A percentile compares a stretch with the other conserved stretches of the same genome.
Evolutionary conservation across 257 asterid species (phyloP).

Genomic region (Jacaranda copaia): DNA sequence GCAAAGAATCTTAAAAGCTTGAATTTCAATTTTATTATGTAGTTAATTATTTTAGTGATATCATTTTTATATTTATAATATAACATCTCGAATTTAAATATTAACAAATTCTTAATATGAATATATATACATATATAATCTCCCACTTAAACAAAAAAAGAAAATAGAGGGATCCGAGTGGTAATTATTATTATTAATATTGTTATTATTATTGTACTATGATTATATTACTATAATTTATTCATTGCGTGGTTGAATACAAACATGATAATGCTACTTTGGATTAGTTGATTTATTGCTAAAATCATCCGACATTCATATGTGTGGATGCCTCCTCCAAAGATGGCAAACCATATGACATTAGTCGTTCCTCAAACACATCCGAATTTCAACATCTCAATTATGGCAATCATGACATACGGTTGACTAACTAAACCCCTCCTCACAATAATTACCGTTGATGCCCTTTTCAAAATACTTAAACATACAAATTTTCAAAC

Average conservation of each 20-base stretch:
- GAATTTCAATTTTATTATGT: no score
- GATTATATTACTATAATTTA: no score
- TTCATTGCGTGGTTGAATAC: neutral
- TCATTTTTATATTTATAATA: no score
- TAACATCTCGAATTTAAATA: no score
- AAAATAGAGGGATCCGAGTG: no score
- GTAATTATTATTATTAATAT: no score
- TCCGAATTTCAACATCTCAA: slow-evolving; percentile 19
- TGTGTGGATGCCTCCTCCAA: slow-evolving; percentile 15
- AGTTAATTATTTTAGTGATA: no score
- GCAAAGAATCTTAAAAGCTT: no score
- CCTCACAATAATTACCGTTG: slow-evolving; percentile 9
- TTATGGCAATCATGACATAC: slow-evolving; percentile 30
- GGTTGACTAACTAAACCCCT: slow-evolving; percentile 24
- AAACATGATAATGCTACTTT: neutral
- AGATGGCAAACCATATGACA: slow-evolving; percentile 25
- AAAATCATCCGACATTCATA: neutral
- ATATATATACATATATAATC: no score
- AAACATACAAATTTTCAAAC: neutral
- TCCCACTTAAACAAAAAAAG: no score
- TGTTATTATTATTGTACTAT: no score
- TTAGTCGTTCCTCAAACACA: neutral
- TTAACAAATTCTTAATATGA: no score
- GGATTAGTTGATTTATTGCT: neutral
- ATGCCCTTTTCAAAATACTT: slow-evolving; percentile 22